These are phyloP conservation scores for Aureobasidium subglaciale DNA, from an alignment of 2,329 filamentous ascomycete genomes.

Conservation along the genomic window DNA sequence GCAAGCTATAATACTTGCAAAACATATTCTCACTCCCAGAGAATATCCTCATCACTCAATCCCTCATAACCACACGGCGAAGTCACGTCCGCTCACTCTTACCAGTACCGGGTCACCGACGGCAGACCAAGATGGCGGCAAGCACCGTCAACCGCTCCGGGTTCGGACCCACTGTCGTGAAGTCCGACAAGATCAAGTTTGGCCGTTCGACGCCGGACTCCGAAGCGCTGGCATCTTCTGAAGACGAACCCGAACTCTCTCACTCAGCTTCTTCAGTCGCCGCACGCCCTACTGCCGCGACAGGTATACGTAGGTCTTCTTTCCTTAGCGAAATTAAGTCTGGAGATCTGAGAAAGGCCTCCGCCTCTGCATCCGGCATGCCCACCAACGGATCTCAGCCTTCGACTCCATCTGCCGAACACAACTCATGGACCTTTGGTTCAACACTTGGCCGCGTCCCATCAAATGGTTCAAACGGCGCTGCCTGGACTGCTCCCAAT, in stretches of 20 bases:
- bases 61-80: no score
- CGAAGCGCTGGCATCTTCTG: slow-evolving; percentile 75
- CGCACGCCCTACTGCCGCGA: slow-evolving; percentile 37
- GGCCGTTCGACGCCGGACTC: slow-evolving; percentile 8
- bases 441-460: slow-evolving; percentile 34
- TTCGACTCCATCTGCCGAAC: slow-evolving; percentile 66
- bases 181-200: slow-evolving; percentile 9
- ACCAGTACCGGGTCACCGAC: no score
- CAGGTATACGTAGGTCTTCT: slow-evolving; percentile 64
- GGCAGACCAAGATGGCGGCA: slow-evolving; percentile 1
- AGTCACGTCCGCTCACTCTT: no score
- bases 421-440: slow-evolving; percentile 17
- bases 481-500: background rate
- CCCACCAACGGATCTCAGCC: slow-evolving; percentile 59
- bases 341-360: slow-evolving; percentile 59
- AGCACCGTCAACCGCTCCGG: slow-evolving; percentile 2
- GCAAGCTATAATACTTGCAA: background rate
- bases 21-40: background rate
- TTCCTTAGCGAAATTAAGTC: slow-evolving; percentile 80
- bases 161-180: background rate
- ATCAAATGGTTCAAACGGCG: slow-evolving; percentile 26
- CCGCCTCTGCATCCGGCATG: slow-evolving; percentile 57
- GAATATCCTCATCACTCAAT: no score
- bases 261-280: slow-evolving; percentile 38
- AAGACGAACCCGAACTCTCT: slow-evolving; percentile 73